Conservation (phyloP, 345 rosid species). For the Ailanthus altissimus region DNA sequence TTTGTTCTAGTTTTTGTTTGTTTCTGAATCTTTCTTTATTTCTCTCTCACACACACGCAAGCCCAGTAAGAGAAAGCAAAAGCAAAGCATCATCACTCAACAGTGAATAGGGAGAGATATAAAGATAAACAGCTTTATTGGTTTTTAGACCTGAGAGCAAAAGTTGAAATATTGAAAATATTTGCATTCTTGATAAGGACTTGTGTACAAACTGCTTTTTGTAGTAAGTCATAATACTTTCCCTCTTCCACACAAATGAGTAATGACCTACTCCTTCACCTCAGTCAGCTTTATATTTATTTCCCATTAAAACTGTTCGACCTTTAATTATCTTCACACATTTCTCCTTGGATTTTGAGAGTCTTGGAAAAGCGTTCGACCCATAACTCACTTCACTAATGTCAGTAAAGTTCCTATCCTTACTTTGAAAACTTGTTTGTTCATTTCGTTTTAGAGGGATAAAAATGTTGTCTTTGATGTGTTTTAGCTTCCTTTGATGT, state of each 20-base stretch:
- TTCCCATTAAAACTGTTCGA: constrained; percentile 20
- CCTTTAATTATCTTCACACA: constrained; percentile 14
- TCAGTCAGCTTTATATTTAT: constrained; percentile 18
- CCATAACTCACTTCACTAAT: constrained; percentile 22
- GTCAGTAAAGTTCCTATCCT: constrained; percentile 25
- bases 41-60: not conserved
- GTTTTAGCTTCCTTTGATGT: not conserved
- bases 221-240: constrained; percentile 15
- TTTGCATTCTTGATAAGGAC: constrained; percentile 42
- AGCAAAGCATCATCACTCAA: constrained; percentile 26
- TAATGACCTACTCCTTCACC: constrained; percentile 18
- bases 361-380: constrained; percentile 21
- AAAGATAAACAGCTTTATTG: constrained; percentile 27
- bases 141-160: not conserved
- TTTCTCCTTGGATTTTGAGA: not conserved
- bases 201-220: constrained; percentile 19
- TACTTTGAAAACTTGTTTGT: not conserved
- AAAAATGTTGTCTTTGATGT: not conserved
- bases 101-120: not conserved
- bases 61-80: constrained; percentile 14
- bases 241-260: not conserved
- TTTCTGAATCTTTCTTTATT: not conserved
- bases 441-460: not conserved
- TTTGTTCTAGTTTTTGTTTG: constrained; percentile 29
- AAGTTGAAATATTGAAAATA: not conserved